Evolutionary conservation across 441 rosid genomes (phyloP), one percentile per base, ranked within the genome.

Genomic region (Corymbia citriodora): DNA sequence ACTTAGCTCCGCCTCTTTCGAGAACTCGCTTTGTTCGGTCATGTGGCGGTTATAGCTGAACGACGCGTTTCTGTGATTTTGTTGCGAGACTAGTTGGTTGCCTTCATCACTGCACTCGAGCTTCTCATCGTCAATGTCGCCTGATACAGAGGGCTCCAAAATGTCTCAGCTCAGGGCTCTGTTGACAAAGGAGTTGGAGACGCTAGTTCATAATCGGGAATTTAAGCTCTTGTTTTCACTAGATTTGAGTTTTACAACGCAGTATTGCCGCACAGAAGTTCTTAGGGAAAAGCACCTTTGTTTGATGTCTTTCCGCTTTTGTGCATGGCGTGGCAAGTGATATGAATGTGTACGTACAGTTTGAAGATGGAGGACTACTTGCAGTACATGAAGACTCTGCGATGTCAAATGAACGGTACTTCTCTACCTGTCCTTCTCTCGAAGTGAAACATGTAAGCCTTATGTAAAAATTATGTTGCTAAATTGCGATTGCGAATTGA

Each of bases 301-400:
- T 72, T 72, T 19, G 83, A 72, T 36, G 49, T 5, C 0, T 33
- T 72, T 72, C 83, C 50, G 50, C 50, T 72, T 61, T 72, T 10
- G 83, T 19, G 0, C 49, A 72, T 72, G 8, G 50, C 0, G 9
- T 3, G 49, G 49, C 50, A 36, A 23, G 27, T 72, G 82, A 72
- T 72, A 21, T 72, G 82, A 72, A 72, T 21, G 49, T 72, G 13
- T 72, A 40, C 5, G 25, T 72, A 36, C 91, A 53, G 85, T 87
- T 50, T 68, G 87, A 90, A 89, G 92, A 97, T 96, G 98, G 99
- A 96, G 92, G 97, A 96, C 70, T 97, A 96, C 87, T 92, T 96
- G 93, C 96, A 95, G 94, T 92, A 91, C 93, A 93, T 96, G 96
- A 95, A 90, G 93, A 93, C 96, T 89, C 93, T 96, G 50, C 97